Evolutionary conservation across 2,329 filamentous ascomycete genomes (phyloP).

Genomic region (Aspergillus floridensis): DNA sequence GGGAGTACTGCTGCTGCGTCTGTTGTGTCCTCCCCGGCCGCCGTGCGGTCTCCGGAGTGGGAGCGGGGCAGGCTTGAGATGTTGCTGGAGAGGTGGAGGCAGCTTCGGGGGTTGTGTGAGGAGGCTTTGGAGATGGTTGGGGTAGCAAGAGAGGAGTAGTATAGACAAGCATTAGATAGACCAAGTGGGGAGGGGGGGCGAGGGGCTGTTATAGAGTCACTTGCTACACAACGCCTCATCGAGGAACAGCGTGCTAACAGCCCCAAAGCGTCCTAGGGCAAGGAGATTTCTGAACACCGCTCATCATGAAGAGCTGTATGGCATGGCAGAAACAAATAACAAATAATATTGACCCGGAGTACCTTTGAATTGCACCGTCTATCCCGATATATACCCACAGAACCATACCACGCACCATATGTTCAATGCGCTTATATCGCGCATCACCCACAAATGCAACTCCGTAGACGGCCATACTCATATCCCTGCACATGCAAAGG

Average conservation of each 20-base stretch:
- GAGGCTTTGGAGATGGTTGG: constrained; percentile 11
- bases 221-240: no score
- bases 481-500: not conserved
- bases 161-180: no score
- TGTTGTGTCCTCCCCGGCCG: no score
- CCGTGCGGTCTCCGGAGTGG: not conserved
- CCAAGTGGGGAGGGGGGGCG: no score
- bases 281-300: no score
- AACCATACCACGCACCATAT: not conserved
- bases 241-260: no score
- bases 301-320: no score
- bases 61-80: constrained; percentile 17
- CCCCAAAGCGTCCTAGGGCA: no score
- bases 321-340: no score
- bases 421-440: not conserved
- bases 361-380: constrained; percentile 3
- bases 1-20: not conserved
- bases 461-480: not conserved
- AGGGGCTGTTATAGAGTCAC: no score
- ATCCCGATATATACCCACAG: constrained; percentile 4
- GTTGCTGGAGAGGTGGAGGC: constrained; percentile 31
- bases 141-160: not conserved
- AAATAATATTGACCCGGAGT: not conserved
- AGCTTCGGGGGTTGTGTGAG: constrained; percentile 30
- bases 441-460: not conserved